Evolutionary conservation across 1,284 basidiomycete species (phyloP).

Genomic region (Laetiporus sulphureus): DNA sequence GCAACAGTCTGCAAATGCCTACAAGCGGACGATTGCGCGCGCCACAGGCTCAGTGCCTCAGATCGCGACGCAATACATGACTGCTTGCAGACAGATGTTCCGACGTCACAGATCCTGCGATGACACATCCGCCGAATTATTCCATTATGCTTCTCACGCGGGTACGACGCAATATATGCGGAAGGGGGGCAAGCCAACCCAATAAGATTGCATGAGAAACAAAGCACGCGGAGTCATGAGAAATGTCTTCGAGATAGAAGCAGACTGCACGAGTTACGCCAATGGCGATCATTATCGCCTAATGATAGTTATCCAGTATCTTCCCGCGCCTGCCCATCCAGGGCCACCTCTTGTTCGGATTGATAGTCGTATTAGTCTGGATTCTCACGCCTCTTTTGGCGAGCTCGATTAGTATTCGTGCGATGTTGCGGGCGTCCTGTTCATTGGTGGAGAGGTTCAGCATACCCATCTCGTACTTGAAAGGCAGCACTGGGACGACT

Average conservation of each 20-base stretch:
- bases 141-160: neutral
- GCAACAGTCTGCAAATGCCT: too few species aligned
- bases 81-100: too few species aligned
- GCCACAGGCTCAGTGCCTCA: too few species aligned
- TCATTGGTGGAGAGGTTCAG: neutral
- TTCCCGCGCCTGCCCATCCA: slow-evolving; percentile 78
- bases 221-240: slow-evolving; percentile 4
- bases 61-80: too few species aligned
- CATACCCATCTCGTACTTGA: neutral
- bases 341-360: slow-evolving; percentile 62
- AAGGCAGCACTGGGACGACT: slow-evolving; percentile 29
- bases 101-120: too few species aligned
- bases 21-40: too few species aligned
- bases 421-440: slow-evolving; percentile 84
- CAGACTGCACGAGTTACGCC: too few species aligned
- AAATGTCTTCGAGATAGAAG: too few species aligned
- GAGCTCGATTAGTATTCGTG: slow-evolving; percentile 71
- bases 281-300: neutral
- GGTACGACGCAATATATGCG: neutral
- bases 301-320: slow-evolving; percentile 46
- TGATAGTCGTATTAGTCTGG: slow-evolving; percentile 66
- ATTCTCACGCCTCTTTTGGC: slow-evolving; percentile 60
- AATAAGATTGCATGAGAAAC: slow-evolving; percentile 5
- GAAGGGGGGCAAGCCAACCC: neutral
- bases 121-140: too few species aligned